phyloP scores from a whole-genome alignment of 495 filamentous ascomycete genomes.

The Aspergillus campestris region DNA sequence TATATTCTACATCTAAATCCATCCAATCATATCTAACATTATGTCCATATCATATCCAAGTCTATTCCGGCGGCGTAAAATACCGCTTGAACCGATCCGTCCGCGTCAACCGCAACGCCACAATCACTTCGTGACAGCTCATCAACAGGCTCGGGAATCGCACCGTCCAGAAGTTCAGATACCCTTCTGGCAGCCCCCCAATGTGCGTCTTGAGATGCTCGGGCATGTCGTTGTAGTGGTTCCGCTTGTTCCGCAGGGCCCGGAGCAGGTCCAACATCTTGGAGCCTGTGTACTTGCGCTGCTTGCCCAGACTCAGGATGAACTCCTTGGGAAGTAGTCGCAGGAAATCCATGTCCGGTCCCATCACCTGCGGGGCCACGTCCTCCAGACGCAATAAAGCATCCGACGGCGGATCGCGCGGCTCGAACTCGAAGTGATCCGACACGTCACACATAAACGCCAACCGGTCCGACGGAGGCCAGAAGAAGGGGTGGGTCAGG shows the following conservation, averaged over 20 bases:
- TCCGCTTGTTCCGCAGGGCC: constrained; percentile 89
- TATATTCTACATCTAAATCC: neutral
- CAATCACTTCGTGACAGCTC: constrained; percentile 65
- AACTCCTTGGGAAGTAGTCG: constrained; percentile 67
- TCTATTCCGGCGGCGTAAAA: constrained; percentile 36
- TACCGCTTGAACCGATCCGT: constrained; percentile 73
- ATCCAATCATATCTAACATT: neutral
- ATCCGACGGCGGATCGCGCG: constrained; percentile 65
- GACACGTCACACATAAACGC: constrained; percentile 88
- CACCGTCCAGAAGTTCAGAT: constrained; percentile 75
- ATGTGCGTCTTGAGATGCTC: constrained; percentile 68
- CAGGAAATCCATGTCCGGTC: constrained; percentile 65
- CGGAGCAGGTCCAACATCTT: constrained; percentile 79
- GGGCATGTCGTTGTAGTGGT: constrained; percentile 89
- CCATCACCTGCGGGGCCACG: constrained; percentile 43
- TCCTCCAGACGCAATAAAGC: constrained; percentile 57
- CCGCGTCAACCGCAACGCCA: constrained; percentile 52
- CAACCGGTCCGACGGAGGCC: constrained; percentile 76
- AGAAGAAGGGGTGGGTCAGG: constrained; percentile 94
- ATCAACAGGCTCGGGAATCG: constrained; percentile 80
- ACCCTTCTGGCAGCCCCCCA: constrained; percentile 73
- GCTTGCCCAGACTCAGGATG: constrained; percentile 80
- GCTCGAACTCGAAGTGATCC: constrained; percentile 90
- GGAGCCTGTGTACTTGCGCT: constrained; percentile 85
- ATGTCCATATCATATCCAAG: neutral